phyloP scores from a whole-genome alignment of 345 rosid genomes.

The Chamaenerion angustifolium region DNA sequence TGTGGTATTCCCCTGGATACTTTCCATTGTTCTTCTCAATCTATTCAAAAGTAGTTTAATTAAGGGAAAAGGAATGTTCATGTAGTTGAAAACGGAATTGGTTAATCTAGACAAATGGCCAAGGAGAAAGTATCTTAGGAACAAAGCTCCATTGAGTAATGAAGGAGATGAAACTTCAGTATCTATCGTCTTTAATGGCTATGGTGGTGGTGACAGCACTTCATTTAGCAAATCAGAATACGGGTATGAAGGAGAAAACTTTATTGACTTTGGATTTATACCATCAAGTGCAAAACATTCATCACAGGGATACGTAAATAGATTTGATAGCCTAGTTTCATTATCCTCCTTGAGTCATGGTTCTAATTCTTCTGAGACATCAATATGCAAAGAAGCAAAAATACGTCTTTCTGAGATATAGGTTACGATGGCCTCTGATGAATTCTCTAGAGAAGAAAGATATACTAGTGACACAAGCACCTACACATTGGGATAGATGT shows the following conservation, averaged over 20 bases:
- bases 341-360: constrained; percentile 53
- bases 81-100: constrained; percentile 38
- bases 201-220: constrained; percentile 44
- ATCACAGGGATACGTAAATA: too few species aligned
- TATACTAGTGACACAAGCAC: constrained; percentile 35
- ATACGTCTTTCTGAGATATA: constrained; percentile 75
- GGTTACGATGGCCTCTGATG: constrained; percentile 71
- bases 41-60: too few species aligned
- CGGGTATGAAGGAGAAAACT: constrained; percentile 19
- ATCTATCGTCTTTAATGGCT: constrained; percentile 27
- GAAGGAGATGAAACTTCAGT: constrained; percentile 33
- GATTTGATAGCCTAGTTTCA: constrained; percentile 55
- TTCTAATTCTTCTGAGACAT: constrained; percentile 61
- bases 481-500: constrained; percentile 87
- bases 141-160: constrained; percentile 54
- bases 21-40: too few species aligned
- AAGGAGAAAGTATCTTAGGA: constrained; percentile 40
- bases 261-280: constrained; percentile 57
- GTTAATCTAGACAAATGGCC: constrained; percentile 52
- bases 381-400: constrained; percentile 40
- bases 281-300: constrained; percentile 76
- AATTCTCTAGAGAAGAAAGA: constrained; percentile 30
- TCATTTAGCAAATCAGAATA: constrained; percentile 54
- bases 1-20: too few species aligned
- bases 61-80: too few species aligned